A percentile compares a stretch with the other conserved stretches of the same genome.
Conservation (phyloP, 371 early-diverging fungal species). For the Mortierella polycephala region DNA sequence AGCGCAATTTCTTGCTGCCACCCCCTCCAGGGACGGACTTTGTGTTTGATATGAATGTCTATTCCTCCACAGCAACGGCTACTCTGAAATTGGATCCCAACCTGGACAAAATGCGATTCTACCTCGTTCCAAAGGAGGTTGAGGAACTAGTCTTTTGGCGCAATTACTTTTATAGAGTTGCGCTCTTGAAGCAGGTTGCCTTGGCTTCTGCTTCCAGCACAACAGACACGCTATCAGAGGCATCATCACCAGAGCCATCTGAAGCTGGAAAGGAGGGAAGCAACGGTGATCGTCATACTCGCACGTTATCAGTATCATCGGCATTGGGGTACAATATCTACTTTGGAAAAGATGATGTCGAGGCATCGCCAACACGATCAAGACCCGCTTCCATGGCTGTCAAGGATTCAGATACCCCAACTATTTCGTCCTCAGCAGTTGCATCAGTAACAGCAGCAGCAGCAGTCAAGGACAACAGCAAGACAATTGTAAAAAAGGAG, state of each 20-base stretch:
- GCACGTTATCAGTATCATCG: slow-evolving; percentile 21
- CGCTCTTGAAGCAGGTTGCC: slow-evolving; percentile 64
- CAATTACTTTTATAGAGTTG: slow-evolving; percentile 83
- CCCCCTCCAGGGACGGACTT: slow-evolving; percentile 78
- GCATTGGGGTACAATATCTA: slow-evolving; percentile 50
- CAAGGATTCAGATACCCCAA: slow-evolving; percentile 10
- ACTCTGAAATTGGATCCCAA: slow-evolving; percentile 67
- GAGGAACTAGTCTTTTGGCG: slow-evolving; percentile 74
- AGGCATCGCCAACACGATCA: slow-evolving; percentile 27
- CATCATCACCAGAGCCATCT: slow-evolving; percentile 4
- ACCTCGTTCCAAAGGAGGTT: slow-evolving; percentile 75
- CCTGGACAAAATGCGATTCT: slow-evolving; percentile 70
- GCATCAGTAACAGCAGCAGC: background rate
- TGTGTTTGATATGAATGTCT: slow-evolving; percentile 72
- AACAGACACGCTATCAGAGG: slow-evolving; percentile 9
- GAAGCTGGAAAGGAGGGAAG: slow-evolving; percentile 1
- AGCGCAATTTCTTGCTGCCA: slow-evolving; percentile 70
- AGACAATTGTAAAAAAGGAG: slow-evolving; percentile 14
- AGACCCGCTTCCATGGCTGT: slow-evolving; percentile 10
- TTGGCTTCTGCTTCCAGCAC: slow-evolving; percentile 26
- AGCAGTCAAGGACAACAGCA: slow-evolving; percentile 11
- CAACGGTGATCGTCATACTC: background rate
- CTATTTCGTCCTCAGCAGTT: slow-evolving; percentile 2
- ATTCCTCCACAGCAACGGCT: slow-evolving; percentile 69
- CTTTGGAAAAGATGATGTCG: slow-evolving; percentile 46